Conservation (phyloP, 2,329 filamentous ascomycete genomes). For the Epichloe scottii region DNA sequence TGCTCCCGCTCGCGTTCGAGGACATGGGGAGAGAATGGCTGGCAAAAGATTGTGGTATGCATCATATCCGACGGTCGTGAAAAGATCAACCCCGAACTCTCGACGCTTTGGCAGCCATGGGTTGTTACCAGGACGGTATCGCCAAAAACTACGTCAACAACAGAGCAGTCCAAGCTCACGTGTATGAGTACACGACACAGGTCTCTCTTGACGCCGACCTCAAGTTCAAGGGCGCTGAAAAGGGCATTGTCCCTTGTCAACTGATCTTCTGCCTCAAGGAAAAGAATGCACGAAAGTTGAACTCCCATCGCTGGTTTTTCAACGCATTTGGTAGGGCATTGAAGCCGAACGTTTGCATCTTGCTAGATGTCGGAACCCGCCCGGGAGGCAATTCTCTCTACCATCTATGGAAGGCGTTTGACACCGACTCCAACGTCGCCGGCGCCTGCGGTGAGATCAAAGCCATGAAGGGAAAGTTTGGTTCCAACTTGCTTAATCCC, state of each 20-base stretch:
- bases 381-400: slow-evolving; percentile 87
- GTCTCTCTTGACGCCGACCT: slow-evolving; percentile 90
- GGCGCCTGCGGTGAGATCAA: slow-evolving; percentile 97
- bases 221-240: slow-evolving; percentile 98
- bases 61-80: slow-evolving; percentile 89
- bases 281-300: slow-evolving; percentile 94
- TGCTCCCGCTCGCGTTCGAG: slow-evolving; percentile 84
- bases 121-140: slow-evolving; percentile 95
- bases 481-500: slow-evolving; percentile 77
- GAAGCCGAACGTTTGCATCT: slow-evolving; percentile 91
- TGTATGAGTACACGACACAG: slow-evolving; percentile 98
- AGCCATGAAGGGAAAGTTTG: slow-evolving; percentile 82
- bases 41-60: slow-evolving; percentile 98
- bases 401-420: slow-evolving; percentile 97
- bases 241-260: slow-evolving; percentile 95
- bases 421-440: slow-evolving; percentile 92
- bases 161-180: slow-evolving; percentile 86
- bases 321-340: slow-evolving; percentile 90
- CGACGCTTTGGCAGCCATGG: slow-evolving; percentile 90
- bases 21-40: slow-evolving; percentile 93
- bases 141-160: slow-evolving; percentile 98
- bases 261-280: slow-evolving; percentile 98
- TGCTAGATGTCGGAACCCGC: slow-evolving; percentile 91
- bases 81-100: slow-evolving; percentile 81
- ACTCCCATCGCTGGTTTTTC: slow-evolving; percentile 98